Percentiles rank a stretch among this genome's conserved stretches.
Evolutionary conservation across 495 filamentous ascomycete species (phyloP).

Genomic region (Niebla homalea): DNA sequence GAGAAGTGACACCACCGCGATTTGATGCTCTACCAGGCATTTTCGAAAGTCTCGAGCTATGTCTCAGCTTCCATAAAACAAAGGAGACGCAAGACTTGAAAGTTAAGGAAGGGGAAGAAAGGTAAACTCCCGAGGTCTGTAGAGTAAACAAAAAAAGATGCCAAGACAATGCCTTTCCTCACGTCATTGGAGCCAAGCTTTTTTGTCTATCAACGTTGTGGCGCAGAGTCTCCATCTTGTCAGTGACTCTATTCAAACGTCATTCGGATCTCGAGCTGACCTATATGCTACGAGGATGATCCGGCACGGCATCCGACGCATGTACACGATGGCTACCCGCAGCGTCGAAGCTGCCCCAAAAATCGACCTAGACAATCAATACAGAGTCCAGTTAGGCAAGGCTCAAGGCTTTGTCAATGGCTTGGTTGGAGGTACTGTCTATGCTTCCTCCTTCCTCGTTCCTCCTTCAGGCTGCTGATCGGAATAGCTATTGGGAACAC

Average conservation of each 20-base stretch:
- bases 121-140: too few relatives aligned
- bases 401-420: conserved; percentile 76
- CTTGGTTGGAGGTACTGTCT: conserved; percentile 62
- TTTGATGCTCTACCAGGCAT: conserved; percentile 53
- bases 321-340: conserved; percentile 41
- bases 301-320: conserved; percentile 39
- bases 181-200: too few relatives aligned
- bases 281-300: conserved; percentile 35
- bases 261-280: neutral
- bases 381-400: conserved; percentile 55
- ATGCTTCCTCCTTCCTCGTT: neutral
- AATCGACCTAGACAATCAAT: conserved; percentile 40
- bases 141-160: too few relatives aligned
- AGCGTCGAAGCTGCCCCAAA: conserved; percentile 28
- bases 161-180: too few relatives aligned
- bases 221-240: too few relatives aligned
- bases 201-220: too few relatives aligned
- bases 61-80: too few relatives aligned
- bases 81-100: too few relatives aligned
- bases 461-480: conserved; percentile 1
- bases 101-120: too few relatives aligned
- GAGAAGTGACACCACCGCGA: conserved; percentile 40
- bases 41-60: conserved; percentile 7
- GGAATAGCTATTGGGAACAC: conserved; percentile 86
- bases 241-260: too few relatives aligned